Conservation (phyloP, 371 early-diverging fungal species). For the Capniomyces stellatus region DNA sequence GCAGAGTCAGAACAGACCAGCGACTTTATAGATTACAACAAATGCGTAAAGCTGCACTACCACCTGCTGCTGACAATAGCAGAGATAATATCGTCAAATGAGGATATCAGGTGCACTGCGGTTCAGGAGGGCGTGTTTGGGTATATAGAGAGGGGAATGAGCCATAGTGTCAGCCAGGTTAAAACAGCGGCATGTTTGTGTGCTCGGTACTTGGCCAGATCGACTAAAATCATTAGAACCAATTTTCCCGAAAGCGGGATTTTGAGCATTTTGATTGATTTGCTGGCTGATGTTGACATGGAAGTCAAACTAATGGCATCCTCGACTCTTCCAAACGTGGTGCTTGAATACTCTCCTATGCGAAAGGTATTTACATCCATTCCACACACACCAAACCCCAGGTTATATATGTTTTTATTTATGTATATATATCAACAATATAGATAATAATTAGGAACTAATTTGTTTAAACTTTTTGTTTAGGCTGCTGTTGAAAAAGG, state of each 20-base stretch:
- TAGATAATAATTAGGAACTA: too few species aligned
- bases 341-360: conserved; percentile 22
- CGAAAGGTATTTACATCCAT: too few species aligned
- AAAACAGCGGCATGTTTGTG: conserved; percentile 21
- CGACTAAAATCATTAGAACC: conserved; percentile 19
- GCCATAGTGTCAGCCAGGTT: conserved; percentile 11
- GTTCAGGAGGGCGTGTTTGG: conserved; percentile 10
- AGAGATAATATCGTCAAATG: conserved; percentile 15
- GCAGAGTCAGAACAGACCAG: conserved; percentile 10
- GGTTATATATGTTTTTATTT: too few species aligned
- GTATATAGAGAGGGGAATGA: conserved; percentile 15
- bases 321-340: conserved; percentile 19
- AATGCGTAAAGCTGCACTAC: not conserved
- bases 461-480: too few species aligned
- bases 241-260: conserved; percentile 20
- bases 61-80: conserved; percentile 6
- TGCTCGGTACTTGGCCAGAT: conserved; percentile 20
- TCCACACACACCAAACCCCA: too few species aligned
- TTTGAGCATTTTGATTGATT: conserved; percentile 10
- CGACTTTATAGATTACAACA: conserved; percentile 19
- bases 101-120: conserved; percentile 14
- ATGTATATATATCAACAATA: too few species aligned
- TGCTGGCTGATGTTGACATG: conserved; percentile 4
- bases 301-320: conserved; percentile 18
- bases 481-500: conserved; percentile 18